Evolutionary conservation across 495 filamentous ascomycete species (phyloP).

Genomic region (Parathielavia appendiculata): DNA sequence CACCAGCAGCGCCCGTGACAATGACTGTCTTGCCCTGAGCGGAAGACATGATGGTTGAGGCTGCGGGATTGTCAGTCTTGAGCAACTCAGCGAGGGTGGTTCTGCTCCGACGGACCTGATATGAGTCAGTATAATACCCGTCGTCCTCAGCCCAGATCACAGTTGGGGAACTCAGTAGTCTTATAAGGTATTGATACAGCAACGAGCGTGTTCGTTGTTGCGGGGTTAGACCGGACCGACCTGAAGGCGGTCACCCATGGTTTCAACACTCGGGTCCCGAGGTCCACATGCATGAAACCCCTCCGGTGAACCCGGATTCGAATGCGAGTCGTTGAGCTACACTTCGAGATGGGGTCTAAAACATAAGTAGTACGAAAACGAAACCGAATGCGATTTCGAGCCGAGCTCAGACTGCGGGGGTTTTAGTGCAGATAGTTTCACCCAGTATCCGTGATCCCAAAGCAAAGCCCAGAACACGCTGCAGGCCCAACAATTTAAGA

Average conservation of each 20-base stretch:
- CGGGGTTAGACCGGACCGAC: neutral
- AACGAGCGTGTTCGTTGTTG: neutral
- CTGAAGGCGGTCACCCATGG: neutral
- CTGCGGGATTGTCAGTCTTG: neutral
- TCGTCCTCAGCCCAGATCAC: too few relatives aligned
- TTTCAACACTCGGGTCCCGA: neutral
- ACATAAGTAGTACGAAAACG: neutral
- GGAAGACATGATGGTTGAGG: conserved; percentile 17
- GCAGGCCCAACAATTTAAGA: too few relatives aligned
- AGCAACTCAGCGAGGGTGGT: too few relatives aligned
- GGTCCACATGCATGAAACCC: neutral
- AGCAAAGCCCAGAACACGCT: too few relatives aligned
- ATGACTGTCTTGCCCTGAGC: conserved; percentile 37
- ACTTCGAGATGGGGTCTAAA: too few relatives aligned
- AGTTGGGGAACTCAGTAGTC: too few relatives aligned
- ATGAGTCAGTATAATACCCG: too few relatives aligned
- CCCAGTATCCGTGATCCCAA: neutral
- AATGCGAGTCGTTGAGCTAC: neutral
- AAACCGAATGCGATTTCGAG: conserved; percentile 11
- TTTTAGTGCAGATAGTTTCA: neutral
- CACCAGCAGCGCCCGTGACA: conserved; percentile 42
- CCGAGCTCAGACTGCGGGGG: neutral
- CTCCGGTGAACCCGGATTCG: neutral
- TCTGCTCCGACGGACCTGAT: neutral
- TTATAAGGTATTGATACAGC: too few relatives aligned